phyloP scores from a whole-genome alignment of 129 eudicot genomes.

The Rutidosis leptorrhynchoides region DNA sequence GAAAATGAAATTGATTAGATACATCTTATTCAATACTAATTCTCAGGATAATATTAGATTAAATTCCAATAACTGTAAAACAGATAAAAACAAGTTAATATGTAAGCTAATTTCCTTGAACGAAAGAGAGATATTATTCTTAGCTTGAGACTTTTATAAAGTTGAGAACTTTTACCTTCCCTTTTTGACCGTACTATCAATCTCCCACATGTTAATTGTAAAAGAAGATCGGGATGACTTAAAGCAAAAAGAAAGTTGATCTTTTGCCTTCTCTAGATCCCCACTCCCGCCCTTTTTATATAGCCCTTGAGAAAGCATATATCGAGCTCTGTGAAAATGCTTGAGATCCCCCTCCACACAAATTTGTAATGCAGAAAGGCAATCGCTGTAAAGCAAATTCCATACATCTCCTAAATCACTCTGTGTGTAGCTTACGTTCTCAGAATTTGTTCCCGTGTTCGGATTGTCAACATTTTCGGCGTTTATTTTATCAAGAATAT shows the following conservation, averaged over 20 bases:
- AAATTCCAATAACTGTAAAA: neutral
- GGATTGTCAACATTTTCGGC: conserved; percentile 17
- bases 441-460: conserved; percentile 11
- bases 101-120: neutral
- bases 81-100: neutral
- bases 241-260: conserved; percentile 91
- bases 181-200: conserved; percentile 86
- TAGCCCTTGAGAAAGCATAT: conserved; percentile 97
- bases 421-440: conserved; percentile 21
- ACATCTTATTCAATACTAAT: conserved; percentile 5
- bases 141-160: conserved; percentile 1
- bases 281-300: conserved; percentile 64
- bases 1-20: conserved; percentile 1
- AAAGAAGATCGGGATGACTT: conserved; percentile 95
- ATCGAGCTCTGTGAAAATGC: conserved; percentile 96
- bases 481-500: conserved; percentile 34
- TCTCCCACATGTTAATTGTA: conserved; percentile 98
- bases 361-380: conserved; percentile 78
- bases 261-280: conserved; percentile 86
- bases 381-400: conserved; percentile 78
- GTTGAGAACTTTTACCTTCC: conserved; percentile 61
- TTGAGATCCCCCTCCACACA: conserved; percentile 98
- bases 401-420: conserved; percentile 48
- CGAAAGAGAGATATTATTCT: neutral
- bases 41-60: conserved; percentile 11